Base-by-base conservation (phyloP, 805 yeast genomes). In the Brettanomyces naardenensis region DNA sequence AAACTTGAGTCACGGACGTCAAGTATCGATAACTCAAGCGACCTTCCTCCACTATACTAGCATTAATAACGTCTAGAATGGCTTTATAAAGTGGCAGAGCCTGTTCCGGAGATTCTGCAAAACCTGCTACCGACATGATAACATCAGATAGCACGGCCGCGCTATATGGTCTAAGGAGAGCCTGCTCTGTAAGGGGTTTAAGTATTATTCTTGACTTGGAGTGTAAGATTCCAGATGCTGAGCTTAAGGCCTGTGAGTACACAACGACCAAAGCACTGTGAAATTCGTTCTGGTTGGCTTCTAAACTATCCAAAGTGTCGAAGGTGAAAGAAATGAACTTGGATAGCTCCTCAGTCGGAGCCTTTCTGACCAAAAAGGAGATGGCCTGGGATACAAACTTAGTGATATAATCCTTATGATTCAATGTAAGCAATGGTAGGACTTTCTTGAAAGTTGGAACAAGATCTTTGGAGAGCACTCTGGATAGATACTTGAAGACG, bases 371-470 rank as follows among this genome's bases (percentile, higher is more conserved):
- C 40, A 90, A 64, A 49, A 83, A 92, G 0, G 97, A 84, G 33
- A 90, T 58, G 0, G 96, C 92, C 58, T 90, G 97, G 0, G 96
- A 88, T 17, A 95, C 78, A 51, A 90, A 92, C 44, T 94, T 69
- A 1, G 85, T 69, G 26, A 89, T 69, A 45, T 81, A 77, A 20
- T 75, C 75, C 47, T 79, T 81, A 15, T 62, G 59, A 39, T 68
- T 68, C 36, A 76, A 60, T 26, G 73, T 72, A 38, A 90, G 62
- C 18, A 87, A 58, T 0, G 94, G 89, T 25, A 75, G 58, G 10
- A 88, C 63, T 4, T 72, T 52, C 25, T 69, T 65, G 54, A 83
- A 85, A 0, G 97, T 87, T 6, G 86, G 82, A 14, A 68, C 50
- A 41, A 88, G 60, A 49, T 86, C 82, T 19, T 70, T 62, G 0